Evolutionary conservation across 2,329 filamentous ascomycete species (phyloP), one percentile per base, ranked within the genome.

Genomic region (Aspergillus sp.): DNA sequence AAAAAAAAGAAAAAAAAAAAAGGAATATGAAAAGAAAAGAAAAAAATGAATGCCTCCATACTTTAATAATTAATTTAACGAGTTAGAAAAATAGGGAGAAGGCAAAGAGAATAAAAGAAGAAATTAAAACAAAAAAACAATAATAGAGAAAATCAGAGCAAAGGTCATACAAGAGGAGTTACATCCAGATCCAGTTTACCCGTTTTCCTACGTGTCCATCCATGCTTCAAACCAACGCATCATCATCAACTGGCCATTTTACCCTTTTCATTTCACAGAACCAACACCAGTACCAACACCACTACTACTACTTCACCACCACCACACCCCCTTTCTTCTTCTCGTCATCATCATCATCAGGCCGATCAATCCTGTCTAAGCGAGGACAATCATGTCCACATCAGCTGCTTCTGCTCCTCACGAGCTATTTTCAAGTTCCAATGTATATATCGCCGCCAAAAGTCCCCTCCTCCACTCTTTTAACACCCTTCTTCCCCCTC

Each of bases 171-270:
- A 55, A 43, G n/a, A 45, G 41, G 17, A 17, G 5, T 54, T 45
- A 54, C 51, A 28, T 19, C 17, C 41, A 43, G 25, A 25, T 25
- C 25, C 25, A 30, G 32, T 39, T 53, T 38, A 54, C 25, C 52
- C 52, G 52, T 30, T 36, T 36, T 55, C 25, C 28, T 47, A 55
- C 53, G 53, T 55, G 53, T 55, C 28, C 53, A 43, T 36, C 28
- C 23, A 30, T 21, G n/a, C 50, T 53, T 21, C 9, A 30, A 45
- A 23, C 39, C 39, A 23, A 45, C 41, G 39, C 10, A 55, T 30
- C 17, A 25, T 28, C 47, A 25, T 28, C 47, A 50, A 28, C 47
- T 50, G 25, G 32, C 32, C 23, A 4, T 17, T 50, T 30, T 49
- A n/a, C 23, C 47, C 47, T 28, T 49, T 28, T 49, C 47, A 45